Evolutionary conservation across 83 land plant species (phyloP), one percentile per base, ranked within the genome.

Genomic region (Thuja plicata): DNA sequence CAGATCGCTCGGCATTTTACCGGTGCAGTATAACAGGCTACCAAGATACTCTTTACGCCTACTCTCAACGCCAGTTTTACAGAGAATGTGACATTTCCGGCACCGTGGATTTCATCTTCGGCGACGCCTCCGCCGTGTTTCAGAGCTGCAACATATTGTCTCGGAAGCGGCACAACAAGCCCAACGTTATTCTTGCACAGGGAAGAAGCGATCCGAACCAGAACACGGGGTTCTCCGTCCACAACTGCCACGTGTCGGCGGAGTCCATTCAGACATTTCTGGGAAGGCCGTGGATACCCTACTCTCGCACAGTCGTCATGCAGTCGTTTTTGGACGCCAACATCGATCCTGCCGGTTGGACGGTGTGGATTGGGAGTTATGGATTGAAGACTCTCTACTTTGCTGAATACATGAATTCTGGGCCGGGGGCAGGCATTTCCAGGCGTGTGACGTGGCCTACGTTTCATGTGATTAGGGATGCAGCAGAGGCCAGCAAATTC

Each of bases 21-120:
- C 71, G 87, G 3, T 86, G 87, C 87, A 86, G 71, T 3, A 37
- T 86, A 0, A 86, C 16, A 37, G 24, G 13, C 21, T 57, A 16
- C 71, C 87, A 86, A 86, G 87, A 86, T 5, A 86, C 71, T 0
- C 87, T 86, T 3, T 86, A 52, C n/a, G 87, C 87, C 11, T 34
- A 52, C 24, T 19, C 73, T 15, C 71, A 57, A 2, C 87, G 87
- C 87, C 87, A 86, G 5, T 86, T 86, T 8, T 86, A 86, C 73
- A 34, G 87, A 35, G 73, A 86, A 0, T 86, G 87, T 71, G 87
- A 86, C 71, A 86, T 86, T 0, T 86, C 13, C 45, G 87, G 87
- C 71, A 86, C 87, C 21, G 71, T 86, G 1, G 87, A 86, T 52
- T 86, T 86, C 71, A 86, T 86, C 71, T 86, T 86, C 62, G 87